Evolutionary conservation across 352 stramenopile species (phyloP), one percentile per base, ranked within the genome.

Genomic region (Thalassiosira livingstoniorum): DNA sequence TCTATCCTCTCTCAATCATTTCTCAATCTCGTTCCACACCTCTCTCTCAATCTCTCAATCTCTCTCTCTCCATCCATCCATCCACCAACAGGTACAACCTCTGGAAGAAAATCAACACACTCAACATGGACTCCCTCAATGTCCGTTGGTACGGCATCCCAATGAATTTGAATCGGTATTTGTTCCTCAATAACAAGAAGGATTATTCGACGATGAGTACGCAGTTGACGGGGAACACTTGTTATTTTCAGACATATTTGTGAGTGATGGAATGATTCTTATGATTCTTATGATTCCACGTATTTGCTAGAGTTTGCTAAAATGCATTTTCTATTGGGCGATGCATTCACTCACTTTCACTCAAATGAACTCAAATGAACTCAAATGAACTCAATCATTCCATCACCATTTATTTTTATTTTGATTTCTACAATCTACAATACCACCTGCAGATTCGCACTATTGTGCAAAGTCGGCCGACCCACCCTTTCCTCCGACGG

Each of bases 241-340:
- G 85, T 42, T 91, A 91, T 47, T 91, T 91, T 47, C 85, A 91
- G 73, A 89, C 83, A 11, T 91, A 86, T 73, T 71, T 91, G 57
- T 86, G 67, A 86, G 78, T 82, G 4, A 45, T 47, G 25, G 3
- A 43, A 51, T 23, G 47, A 25, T 66, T 32, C 27, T 37, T 63
- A 35, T 31, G 13, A 15, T 63, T 37, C 15, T 25, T n/a, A 10
- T 58, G 7, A 23, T 29, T 27, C 25, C 11, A 58, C 7, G 11
- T 58, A 27, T 25, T 23, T 58, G 11, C 21, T 23, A 29, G 51
- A 58, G 11, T 7, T 23, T n/a, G 13, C 51, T 29, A 58, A 58
- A 7, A n/a, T n/a, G n/a, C n/a, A n/a, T n/a, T n/a, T n/a, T n/a
- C n/a, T n/a, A n/a, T n/a, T n/a, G n/a, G n/a, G n/a, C n/a, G n/a